phyloP scores from a whole-genome alignment of 257 asterid species.

The Fraxinus pennsylvanica region DNA sequence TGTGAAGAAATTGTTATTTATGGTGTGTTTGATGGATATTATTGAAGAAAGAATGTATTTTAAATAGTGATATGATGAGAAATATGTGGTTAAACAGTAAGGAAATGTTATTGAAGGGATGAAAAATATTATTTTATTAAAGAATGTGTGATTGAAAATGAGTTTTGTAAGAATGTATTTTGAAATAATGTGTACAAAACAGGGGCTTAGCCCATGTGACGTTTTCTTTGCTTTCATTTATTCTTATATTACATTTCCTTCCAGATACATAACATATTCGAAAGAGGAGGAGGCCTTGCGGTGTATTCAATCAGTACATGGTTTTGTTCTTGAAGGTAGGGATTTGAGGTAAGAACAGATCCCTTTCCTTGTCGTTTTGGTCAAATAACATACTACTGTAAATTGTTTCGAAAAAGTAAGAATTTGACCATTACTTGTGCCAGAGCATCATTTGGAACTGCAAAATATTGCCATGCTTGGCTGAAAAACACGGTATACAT shows the following conservation, averaged over 20 bases:
- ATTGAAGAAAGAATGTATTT: too few relatives aligned
- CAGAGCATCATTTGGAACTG: conserved; percentile 99
- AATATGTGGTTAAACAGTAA: too few relatives aligned
- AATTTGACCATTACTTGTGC: conserved; percentile 40
- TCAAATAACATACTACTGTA: neutral
- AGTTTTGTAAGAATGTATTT: too few relatives aligned
- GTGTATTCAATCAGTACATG: conserved; percentile 91
- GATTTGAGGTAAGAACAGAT: conserved; percentile 62
- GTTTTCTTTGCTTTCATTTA: neutral
- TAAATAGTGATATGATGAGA: too few relatives aligned
- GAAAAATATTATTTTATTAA: too few relatives aligned
- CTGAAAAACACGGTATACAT: conserved; percentile 76
- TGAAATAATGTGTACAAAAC: too few relatives aligned
- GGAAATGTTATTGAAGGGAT: too few relatives aligned
- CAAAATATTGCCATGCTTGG: conserved; percentile 98
- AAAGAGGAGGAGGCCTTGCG: conserved; percentile 92
- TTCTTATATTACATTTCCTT: conserved; percentile 22
- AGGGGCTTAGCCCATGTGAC: neutral
- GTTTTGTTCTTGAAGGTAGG: conserved; percentile 83
- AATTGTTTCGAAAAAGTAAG: conserved; percentile 8
- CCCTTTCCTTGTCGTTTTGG: conserved; percentile 22
- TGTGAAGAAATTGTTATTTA: neutral
- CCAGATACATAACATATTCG: conserved; percentile 84
- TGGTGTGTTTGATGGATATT: too few relatives aligned
- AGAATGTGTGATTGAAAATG: too few relatives aligned